These are phyloP conservation scores for Thermomucor indicae-seudaticae DNA, from an alignment of 371 early-diverging fungal species.

Conservation along the genomic window DNA sequence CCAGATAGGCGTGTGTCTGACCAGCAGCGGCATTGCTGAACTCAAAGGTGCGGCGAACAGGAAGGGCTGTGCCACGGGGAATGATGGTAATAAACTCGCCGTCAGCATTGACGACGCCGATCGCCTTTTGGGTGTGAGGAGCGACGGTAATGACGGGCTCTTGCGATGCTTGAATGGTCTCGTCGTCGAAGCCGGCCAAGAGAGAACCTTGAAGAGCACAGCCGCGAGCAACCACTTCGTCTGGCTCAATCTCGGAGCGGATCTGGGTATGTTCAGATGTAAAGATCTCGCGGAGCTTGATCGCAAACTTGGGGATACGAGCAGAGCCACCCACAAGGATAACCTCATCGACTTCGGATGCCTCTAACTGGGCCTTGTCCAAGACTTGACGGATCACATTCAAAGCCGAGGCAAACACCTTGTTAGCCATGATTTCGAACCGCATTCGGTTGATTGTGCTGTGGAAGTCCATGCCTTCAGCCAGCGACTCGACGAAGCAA, in stretches of 20 bases:
- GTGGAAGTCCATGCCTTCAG: conserved; percentile 93
- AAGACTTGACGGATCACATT: conserved; percentile 73
- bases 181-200: conserved; percentile 55
- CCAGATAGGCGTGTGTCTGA: conserved; percentile 75
- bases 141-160: conserved; percentile 63
- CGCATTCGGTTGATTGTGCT: conserved; percentile 84
- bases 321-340: conserved; percentile 97
- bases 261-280: conserved; percentile 77
- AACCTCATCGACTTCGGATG: conserved; percentile 79
- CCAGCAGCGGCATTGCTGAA: conserved; percentile 64
- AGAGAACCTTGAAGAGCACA: conserved; percentile 95
- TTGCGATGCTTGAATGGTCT: conserved; percentile 49
- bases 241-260: conserved; percentile 66
- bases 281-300: conserved; percentile 82
- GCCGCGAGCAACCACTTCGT: conserved; percentile 98
- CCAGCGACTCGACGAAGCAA: conserved; percentile 88
- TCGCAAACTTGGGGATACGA: conserved; percentile 96
- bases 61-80: conserved; percentile 81
- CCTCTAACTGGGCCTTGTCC: conserved; percentile 61
- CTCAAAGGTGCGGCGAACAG: conserved; percentile 74
- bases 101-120: conserved; percentile 74
- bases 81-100: conserved; percentile 76
- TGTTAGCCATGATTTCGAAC: conserved; percentile 87
- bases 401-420: conserved; percentile 74
- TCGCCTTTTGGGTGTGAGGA: conserved; percentile 65